phyloP scores from a whole-genome alignment of 306 rosid genomes.

The Inga laurina region DNA sequence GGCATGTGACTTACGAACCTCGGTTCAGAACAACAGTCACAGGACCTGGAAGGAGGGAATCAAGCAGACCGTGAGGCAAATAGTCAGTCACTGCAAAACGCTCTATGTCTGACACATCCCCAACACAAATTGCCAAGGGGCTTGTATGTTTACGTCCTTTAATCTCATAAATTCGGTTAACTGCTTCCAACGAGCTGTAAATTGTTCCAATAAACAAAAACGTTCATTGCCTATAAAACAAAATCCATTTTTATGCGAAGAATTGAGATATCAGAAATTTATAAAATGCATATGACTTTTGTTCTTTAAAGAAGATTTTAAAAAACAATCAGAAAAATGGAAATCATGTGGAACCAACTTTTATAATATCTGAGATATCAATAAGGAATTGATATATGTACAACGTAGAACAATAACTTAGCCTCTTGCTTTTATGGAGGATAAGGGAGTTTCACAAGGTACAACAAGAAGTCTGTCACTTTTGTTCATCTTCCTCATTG shows the following conservation, averaged over 20 bases:
- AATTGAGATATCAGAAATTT: not conserved
- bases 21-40: slow-evolving; percentile 79
- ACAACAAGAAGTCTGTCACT: not conserved
- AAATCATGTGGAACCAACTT: not conserved
- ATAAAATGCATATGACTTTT: not conserved
- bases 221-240: not conserved
- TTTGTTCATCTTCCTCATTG: not conserved
- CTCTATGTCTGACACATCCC: slow-evolving; percentile 53
- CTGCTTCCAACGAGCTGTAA: slow-evolving; percentile 63
- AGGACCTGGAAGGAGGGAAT: slow-evolving; percentile 89
- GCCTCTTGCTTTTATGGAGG: not conserved
- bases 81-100: slow-evolving; percentile 71
- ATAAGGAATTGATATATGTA: not conserved
- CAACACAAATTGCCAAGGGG: slow-evolving; percentile 71
- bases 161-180: slow-evolving; percentile 59
- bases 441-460: not conserved
- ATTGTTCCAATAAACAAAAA: not conserved
- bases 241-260: not conserved
- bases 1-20: slow-evolving; percentile 50
- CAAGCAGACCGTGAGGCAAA: slow-evolving; percentile 77
- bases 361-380: not conserved
- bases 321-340: not conserved
- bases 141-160: slow-evolving; percentile 67
- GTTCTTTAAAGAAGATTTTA: not conserved
- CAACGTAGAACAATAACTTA: not conserved